Base-by-base conservation (phyloP, 805 yeast species). In the Saccharomycopsis olivae region DNA sequence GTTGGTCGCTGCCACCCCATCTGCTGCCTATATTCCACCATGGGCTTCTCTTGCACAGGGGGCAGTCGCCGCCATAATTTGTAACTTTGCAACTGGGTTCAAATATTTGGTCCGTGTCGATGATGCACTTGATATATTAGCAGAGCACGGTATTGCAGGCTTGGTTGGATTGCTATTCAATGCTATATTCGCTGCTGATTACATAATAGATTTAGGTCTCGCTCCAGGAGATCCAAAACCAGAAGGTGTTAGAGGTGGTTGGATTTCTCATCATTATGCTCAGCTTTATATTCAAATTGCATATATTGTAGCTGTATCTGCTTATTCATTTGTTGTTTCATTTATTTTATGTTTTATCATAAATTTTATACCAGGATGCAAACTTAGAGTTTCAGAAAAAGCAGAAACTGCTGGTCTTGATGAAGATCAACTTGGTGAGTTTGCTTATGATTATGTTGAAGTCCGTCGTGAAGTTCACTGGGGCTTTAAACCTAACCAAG, bases 121-220 rank as follows among this genome's bases (percentile, higher is more conserved):
- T 59, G 98, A 89, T 62, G 78, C 96, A 2, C 65, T 92, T 51
- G 97, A 92, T 79, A 77, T 87, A 38, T 70, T 89, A 57, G 97
- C 97, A n/a, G 97, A 89, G 74, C 98, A 89, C 78, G 97, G 96
- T 36, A 70, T 89, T 51, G 97, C 96, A 0, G 98, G 98, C 24
- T 70, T 88, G 35, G 69, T 89, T 34, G 97, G 98, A 0, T 67
- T 88, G 35, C 43, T 89, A n/a, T 87, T 86, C 64, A 87, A 86
- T 55, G 96, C 84, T 0, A 55, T 89, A 1, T 88, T 92, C 55
- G 96, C 84, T 13, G 84, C 88, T 5, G 73, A 81, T 40, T 81
- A 85, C 59, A 94, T 92, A 39, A 73, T 89, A 47, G 96, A 95
- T 13, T 79, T 86, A 58, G n/a, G n/a, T n/a, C n/a, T n/a, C n/a